These are phyloP conservation scores for Phytophthora palmivora DNA, from an alignment of 352 stramenopile genomes.

Conservation along the genomic window DNA sequence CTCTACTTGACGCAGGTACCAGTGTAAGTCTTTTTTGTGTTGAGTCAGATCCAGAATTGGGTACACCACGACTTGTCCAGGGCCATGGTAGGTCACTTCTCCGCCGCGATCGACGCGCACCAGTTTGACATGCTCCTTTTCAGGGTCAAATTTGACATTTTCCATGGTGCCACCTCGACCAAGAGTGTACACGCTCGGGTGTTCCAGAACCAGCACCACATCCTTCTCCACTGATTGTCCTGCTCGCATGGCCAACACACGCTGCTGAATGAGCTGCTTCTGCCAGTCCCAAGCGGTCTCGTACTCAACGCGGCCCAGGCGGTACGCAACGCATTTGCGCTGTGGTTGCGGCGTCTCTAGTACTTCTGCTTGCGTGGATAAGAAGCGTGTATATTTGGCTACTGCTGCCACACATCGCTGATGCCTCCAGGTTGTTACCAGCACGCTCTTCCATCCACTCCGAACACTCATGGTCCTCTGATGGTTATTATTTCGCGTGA, in stretches of 20 bases:
- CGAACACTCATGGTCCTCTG: constrained; percentile 14
- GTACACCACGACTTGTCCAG: constrained; percentile 98
- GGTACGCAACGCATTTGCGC: constrained; percentile 75
- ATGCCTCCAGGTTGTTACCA: constrained; percentile 7
- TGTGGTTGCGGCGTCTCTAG: constrained; percentile 13
- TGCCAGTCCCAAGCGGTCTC: constrained; percentile 90
- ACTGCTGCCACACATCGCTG: constrained; percentile 4
- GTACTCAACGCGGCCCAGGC: constrained; percentile 78
- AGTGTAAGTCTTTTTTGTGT: constrained; percentile 97
- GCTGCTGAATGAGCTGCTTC: constrained; percentile 86
- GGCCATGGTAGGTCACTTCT: constrained; percentile 99
- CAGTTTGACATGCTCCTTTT: constrained; percentile 82
- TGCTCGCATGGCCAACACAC: constrained; percentile 63
- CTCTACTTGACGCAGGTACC: constrained; percentile 97
- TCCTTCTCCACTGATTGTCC: constrained; percentile 54
- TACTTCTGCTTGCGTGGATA: constrained; percentile 10
- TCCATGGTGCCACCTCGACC: constrained; percentile 94
- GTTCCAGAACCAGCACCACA: constrained; percentile 72
- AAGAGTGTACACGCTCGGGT: constrained; percentile 97
- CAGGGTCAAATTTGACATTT: constrained; percentile 84
- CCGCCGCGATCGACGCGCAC: constrained; percentile 98
- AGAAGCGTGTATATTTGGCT: constrained; percentile 1
- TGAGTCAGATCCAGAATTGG: constrained; percentile 96
- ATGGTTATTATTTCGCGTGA: background rate
- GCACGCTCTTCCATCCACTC: constrained; percentile 13